phyloP scores from a whole-genome alignment of 2,329 filamentous ascomycete genomes.

The Diaporthe ampelina region DNA sequence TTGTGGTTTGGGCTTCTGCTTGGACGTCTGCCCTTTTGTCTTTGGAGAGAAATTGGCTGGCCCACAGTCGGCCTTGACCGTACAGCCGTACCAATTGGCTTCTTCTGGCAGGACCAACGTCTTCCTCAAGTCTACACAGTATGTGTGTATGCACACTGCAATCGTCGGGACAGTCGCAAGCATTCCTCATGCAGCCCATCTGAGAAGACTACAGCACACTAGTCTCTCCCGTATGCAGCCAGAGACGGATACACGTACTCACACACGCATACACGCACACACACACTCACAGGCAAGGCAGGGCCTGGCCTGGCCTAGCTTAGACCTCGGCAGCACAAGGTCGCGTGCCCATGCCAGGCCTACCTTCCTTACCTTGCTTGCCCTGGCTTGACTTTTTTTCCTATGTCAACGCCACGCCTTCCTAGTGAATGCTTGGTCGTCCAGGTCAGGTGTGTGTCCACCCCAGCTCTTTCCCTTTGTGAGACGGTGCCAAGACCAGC shows the following conservation, averaged over 20 bases:
- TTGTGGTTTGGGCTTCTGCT: neutral
- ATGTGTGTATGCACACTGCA: too few relatives aligned
- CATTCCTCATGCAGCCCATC: neutral
- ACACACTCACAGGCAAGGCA: too few relatives aligned
- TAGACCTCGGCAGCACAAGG: constrained; percentile 10
- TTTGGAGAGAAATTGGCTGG: constrained; percentile 2
- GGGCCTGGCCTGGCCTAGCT: too few relatives aligned
- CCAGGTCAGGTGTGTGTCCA: neutral
- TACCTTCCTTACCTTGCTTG: neutral
- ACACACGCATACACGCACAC: neutral
- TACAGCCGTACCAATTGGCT: neutral
- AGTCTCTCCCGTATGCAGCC: neutral
- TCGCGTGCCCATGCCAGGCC: constrained; percentile 6
- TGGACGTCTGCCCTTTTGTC: neutral
- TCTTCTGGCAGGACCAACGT: neutral
- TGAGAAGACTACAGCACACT: neutral
- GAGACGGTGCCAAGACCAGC: constrained; percentile 40
- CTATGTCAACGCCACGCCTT: constrained; percentile 3
- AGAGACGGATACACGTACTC: neutral
- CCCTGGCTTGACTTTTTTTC: neutral
- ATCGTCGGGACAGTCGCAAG: neutral
- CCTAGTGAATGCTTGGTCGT: constrained; percentile 27
- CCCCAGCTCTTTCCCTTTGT: constrained; percentile 38
- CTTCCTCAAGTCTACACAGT: too few relatives aligned
- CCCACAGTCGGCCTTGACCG: constrained; percentile 9